Evolutionary conservation across 805 yeast genomes (phyloP).

Genomic region (Sporopachydermia quercuum): DNA sequence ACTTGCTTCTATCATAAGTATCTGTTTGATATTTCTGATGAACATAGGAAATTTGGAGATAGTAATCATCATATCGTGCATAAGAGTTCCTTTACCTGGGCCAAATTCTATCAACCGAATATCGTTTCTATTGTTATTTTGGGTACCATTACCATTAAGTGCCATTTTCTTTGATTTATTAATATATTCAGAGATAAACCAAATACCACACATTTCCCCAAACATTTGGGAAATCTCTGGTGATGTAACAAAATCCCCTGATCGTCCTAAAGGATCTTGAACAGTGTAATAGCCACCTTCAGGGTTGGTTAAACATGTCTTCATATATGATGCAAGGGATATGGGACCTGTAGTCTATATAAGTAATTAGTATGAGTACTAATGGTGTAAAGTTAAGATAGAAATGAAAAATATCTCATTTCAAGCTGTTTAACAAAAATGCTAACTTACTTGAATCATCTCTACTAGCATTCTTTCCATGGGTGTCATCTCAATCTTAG

Average conservation of each 20-base stretch:
- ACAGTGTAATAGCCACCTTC: constrained; percentile 67
- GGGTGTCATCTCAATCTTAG: constrained; percentile 1
- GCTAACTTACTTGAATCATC: constrained; percentile 1
- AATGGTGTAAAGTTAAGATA: not conserved
- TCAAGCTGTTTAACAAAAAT: no score
- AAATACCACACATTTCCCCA: constrained; percentile 73
- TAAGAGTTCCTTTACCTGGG: constrained; percentile 73
- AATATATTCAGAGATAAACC: constrained; percentile 33
- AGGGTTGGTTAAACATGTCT: constrained; percentile 71
- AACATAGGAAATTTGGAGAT: constrained; percentile 25
- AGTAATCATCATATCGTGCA: constrained; percentile 43
- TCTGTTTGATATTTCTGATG: constrained; percentile 14
- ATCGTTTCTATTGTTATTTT: constrained; percentile 36
- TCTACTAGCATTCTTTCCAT: not conserved
- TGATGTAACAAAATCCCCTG: constrained; percentile 71
- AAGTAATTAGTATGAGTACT: not conserved
- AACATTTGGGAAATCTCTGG: constrained; percentile 82
- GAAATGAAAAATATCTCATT: no score
- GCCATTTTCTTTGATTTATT: constrained; percentile 31
- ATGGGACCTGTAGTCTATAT: constrained; percentile 58
- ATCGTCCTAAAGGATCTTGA: constrained; percentile 50
- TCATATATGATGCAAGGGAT: constrained; percentile 58
- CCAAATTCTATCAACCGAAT: constrained; percentile 62
- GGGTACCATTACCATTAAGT: no score
- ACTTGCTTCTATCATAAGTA: constrained; percentile 60